These are phyloP conservation scores for Drosera spatulata DNA, from an alignment of 179 eudicot genomes.

Conservation along the genomic window DNA sequence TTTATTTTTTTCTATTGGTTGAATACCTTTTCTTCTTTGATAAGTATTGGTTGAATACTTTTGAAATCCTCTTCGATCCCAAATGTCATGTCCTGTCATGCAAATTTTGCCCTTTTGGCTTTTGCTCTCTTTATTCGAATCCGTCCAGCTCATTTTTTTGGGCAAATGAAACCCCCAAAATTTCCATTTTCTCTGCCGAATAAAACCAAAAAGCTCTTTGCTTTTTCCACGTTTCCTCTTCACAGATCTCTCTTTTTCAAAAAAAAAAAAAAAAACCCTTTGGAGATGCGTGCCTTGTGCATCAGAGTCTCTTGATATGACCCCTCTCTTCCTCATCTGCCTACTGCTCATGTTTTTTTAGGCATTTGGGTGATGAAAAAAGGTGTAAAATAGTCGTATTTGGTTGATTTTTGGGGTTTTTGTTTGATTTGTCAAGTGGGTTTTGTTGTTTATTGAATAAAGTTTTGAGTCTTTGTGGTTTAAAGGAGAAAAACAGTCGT, in stretches of 20 bases:
- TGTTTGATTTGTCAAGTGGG: background rate
- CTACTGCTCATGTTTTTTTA: constrained; percentile 5
- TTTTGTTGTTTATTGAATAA: background rate
- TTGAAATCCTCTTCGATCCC: no score
- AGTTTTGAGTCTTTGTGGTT: no score
- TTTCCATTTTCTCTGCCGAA: background rate
- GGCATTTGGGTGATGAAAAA: background rate
- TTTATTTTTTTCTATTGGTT: no score
- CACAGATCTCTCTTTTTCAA: constrained; percentile 29
- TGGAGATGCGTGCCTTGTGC: constrained; percentile 32
- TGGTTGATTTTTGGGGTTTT: background rate
- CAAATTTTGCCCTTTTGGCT: no score
- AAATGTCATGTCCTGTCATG: no score
- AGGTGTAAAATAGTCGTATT: background rate
- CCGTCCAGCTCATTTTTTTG: no score
- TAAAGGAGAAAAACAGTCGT: no score
- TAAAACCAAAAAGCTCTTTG: background rate
- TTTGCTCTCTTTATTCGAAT: no score
- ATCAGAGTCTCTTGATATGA: background rate
- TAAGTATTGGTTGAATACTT: no score
- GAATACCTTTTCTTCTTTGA: no score
- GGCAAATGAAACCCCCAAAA: no score
- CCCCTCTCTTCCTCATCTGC: background rate
- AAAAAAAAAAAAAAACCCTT: constrained; percentile 4
- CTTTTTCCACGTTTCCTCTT: constrained; percentile 27